Conservation (phyloP, 2,329 filamentous ascomycete species). For the Tothia fuscella region DNA sequence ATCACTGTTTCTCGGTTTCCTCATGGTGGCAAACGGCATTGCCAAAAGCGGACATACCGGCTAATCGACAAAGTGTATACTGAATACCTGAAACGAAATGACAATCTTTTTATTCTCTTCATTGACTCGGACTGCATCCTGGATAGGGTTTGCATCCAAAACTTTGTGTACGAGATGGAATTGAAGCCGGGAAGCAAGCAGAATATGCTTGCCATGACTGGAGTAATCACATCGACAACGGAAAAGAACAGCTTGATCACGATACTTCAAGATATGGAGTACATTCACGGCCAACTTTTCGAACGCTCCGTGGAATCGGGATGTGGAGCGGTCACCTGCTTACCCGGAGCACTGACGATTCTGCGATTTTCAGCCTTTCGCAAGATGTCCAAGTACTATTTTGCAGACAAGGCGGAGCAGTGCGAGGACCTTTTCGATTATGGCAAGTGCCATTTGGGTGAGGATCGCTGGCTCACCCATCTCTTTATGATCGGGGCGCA, state of each 20-base stretch:
- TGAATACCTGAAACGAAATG: slow-evolving; percentile 73
- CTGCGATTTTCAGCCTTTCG: slow-evolving; percentile 92
- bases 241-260: slow-evolving; percentile 82
- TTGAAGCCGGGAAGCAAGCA: slow-evolving; percentile 82
- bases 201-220: slow-evolving; percentile 95
- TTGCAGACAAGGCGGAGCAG: slow-evolving; percentile 90
- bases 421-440: slow-evolving; percentile 96
- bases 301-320: slow-evolving; percentile 91
- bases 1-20: slow-evolving; percentile 87
- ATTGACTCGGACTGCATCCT: slow-evolving; percentile 96
- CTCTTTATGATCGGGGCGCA: slow-evolving; percentile 97
- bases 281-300: slow-evolving; percentile 92
- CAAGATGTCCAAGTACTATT: slow-evolving; percentile 96
- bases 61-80: slow-evolving; percentile 89
- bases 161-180: slow-evolving; percentile 99
- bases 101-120: slow-evolving; percentile 90
- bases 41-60: slow-evolving; percentile 85
- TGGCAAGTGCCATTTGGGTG: slow-evolving; percentile 86
- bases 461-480: slow-evolving; percentile 94
- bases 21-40: slow-evolving; percentile 87
- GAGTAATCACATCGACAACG: slow-evolving; percentile 90
- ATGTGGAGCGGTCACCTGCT: slow-evolving; percentile 85
- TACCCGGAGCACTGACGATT: slow-evolving; percentile 91
- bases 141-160: slow-evolving; percentile 82
- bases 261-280: slow-evolving; percentile 93